Evolutionary conservation across 2,329 filamentous ascomycete genomes (phyloP).

Genomic region (Xylaria sp.): DNA sequence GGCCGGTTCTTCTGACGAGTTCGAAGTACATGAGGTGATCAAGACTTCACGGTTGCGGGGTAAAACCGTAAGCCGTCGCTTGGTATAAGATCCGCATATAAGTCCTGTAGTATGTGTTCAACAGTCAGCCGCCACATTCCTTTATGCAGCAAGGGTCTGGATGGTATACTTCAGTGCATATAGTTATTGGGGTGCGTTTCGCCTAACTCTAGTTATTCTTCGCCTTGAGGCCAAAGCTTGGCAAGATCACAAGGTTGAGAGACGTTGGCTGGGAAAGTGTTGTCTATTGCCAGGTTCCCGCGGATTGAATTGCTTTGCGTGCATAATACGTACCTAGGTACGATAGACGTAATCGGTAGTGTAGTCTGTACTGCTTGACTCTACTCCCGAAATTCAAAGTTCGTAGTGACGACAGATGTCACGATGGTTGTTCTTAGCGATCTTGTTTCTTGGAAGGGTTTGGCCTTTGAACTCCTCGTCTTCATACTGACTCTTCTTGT

Average conservation of each 20-base stretch:
- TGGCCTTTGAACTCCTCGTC: not conserved
- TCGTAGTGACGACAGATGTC: not conserved
- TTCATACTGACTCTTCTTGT: constrained; percentile 5
- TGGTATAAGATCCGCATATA: not conserved
- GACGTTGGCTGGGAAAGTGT: too few species aligned
- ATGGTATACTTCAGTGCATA: not conserved
- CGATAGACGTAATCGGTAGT: not conserved
- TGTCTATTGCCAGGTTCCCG: not conserved
- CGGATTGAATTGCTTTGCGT: not conserved
- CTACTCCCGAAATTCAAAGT: not conserved
- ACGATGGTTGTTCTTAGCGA: constrained; percentile 4
- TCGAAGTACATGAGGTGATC: not conserved
- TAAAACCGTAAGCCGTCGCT: not conserved
- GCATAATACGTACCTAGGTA: not conserved
- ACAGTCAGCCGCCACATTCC: not conserved
- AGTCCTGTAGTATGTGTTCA: not conserved
- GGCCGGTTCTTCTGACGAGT: not conserved
- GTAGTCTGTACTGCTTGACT: not conserved
- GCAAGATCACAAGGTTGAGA: not conserved
- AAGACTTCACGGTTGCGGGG: not conserved
- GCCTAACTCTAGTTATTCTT: not conserved
- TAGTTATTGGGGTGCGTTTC: not conserved
- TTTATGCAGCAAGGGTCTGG: not conserved
- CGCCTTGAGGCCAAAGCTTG: not conserved
- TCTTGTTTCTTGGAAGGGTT: constrained; percentile 8